Evolutionary conservation across 257 asterid genomes (phyloP).

Genomic region (Gentiana dahurica): DNA sequence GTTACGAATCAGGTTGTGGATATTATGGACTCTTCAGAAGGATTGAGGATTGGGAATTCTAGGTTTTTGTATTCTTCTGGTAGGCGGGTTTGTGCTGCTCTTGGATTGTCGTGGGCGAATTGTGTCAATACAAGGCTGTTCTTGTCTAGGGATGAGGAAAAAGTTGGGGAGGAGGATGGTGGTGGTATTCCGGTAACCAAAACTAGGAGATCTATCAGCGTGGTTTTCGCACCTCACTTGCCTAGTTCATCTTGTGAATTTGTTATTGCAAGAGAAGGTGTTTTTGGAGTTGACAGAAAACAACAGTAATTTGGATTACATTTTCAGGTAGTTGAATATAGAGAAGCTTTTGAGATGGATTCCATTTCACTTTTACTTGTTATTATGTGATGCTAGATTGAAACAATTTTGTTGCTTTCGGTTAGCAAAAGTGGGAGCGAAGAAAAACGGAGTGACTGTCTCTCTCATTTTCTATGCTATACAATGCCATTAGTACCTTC

Average conservation of each 20-base stretch:
- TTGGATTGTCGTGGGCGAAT: conserved; percentile 92
- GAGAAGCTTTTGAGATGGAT: too few species aligned
- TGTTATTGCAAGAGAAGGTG: conserved; percentile 54
- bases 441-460: too few species aligned
- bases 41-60: conserved; percentile 50
- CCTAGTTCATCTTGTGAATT: conserved; percentile 65
- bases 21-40: conserved; percentile 40
- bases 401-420: too few species aligned
- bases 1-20: conserved; percentile 81
- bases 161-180: conserved; percentile 24
- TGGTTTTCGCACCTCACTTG: conserved; percentile 79
- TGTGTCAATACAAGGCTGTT: conserved; percentile 80
- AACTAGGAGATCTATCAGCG: conserved; percentile 55
- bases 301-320: neutral
- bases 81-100: conserved; percentile 65
- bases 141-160: conserved; percentile 58
- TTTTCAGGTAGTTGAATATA: too few species aligned
- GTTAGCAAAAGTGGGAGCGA: too few species aligned
- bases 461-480: too few species aligned
- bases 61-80: conserved; percentile 48
- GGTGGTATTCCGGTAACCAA: conserved; percentile 8
- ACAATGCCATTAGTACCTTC: conserved; percentile 1
- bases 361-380: too few species aligned
- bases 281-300: conserved; percentile 39
- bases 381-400: too few species aligned